A percentile compares a stretch with the other conserved stretches of the same genome.
Evolutionary conservation across 345 rosid genomes (phyloP).

Genomic region (Schrenkiella parvula): DNA sequence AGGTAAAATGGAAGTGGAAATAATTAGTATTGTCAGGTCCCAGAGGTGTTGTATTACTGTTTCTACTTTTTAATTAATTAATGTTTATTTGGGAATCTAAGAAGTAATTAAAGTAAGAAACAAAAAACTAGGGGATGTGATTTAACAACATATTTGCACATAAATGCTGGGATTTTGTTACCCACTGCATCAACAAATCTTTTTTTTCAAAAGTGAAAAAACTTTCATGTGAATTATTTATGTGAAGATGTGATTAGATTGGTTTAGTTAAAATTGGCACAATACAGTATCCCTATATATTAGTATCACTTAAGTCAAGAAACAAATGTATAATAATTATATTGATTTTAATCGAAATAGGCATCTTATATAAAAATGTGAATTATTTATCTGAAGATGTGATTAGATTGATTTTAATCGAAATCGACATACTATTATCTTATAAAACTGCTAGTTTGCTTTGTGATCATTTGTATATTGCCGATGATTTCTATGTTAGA

Average conservation of each 20-base stretch:
- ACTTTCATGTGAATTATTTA: not conserved
- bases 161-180: conserved; percentile 19
- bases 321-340: no score
- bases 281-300: not conserved
- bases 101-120: conserved; percentile 5
- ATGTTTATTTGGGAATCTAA: conserved; percentile 25
- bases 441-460: no score
- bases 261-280: not conserved
- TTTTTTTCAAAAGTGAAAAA: not conserved
- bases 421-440: no score
- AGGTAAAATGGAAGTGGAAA: conserved; percentile 22
- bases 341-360: no score
- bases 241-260: not conserved
- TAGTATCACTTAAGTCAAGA: not conserved
- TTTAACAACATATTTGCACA: not conserved
- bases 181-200: conserved; percentile 12
- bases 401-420: no score
- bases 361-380: no score
- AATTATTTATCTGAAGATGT: not conserved
- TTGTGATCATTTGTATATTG: no score
- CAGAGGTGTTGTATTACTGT: conserved; percentile 27
- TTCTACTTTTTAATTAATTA: not conserved
- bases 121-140: conserved; percentile 10
- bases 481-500: no score
- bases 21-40: conserved; percentile 34